Conservation (phyloP, 306 rosid species). For the Spatholobus suberectus region DNA sequence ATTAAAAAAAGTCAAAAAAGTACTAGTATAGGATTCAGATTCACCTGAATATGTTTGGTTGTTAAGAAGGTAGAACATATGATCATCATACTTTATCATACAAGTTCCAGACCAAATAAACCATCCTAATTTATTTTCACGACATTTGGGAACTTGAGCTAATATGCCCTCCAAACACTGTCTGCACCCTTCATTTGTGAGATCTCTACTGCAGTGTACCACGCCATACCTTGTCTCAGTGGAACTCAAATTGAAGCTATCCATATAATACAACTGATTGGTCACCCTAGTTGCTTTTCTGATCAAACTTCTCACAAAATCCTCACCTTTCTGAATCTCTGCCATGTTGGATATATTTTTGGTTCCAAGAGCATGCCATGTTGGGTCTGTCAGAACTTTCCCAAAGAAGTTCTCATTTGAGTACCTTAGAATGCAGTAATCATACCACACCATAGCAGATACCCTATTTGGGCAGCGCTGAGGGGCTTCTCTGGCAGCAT, state of each 20-base stretch:
- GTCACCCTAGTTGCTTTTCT: not conserved
- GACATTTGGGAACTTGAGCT: not conserved
- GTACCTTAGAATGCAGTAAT: not conserved
- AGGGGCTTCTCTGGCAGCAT: not conserved
- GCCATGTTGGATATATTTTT: not conserved
- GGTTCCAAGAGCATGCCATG: not conserved
- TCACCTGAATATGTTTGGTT: constrained; percentile 20
- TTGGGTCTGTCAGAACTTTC: not conserved
- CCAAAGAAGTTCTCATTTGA: constrained; percentile 4
- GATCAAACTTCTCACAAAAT: constrained; percentile 4
- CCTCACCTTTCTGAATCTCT: not conserved
- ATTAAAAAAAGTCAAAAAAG: too few relatives aligned
- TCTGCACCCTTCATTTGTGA: constrained; percentile 7
- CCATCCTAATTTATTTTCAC: not conserved
- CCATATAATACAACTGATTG: not conserved
- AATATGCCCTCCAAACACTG: not conserved
- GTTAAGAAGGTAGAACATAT: not conserved
- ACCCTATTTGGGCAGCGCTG: not conserved
- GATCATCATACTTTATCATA: not conserved
- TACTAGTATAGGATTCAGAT: not conserved
- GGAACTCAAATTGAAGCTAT: not conserved
- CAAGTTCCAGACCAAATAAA: not conserved
- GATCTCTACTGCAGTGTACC: not conserved
- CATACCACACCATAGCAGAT: not conserved
- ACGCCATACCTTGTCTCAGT: not conserved